A percentile compares a stretch with the other conserved stretches of the same genome.
These are phyloP conservation scores for Echria macrotheca DNA, from an alignment of 495 filamentous ascomycete genomes.

Conservation along the genomic window DNA sequence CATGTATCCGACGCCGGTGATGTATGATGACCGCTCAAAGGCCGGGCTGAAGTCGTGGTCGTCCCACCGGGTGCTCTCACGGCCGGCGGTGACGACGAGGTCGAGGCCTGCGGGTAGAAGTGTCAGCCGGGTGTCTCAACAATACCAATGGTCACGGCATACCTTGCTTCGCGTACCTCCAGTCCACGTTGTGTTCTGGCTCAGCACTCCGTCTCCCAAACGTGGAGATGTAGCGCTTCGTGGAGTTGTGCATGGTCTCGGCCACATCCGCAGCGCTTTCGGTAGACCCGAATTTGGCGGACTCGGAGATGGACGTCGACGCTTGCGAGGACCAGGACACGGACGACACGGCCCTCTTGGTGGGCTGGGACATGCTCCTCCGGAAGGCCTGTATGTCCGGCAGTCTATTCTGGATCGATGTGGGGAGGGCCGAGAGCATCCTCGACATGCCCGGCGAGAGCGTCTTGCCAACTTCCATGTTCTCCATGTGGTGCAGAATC, in stretches of 20 bases:
- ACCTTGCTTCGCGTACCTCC: constrained; percentile 11
- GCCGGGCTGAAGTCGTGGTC: constrained; percentile 15
- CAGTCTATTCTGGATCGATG: constrained; percentile 25
- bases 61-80: background rate
- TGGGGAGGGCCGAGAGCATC: constrained; percentile 26
- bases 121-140: no score
- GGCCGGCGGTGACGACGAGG: constrained; percentile 14
- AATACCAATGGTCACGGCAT: no score
- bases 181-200: constrained; percentile 14
- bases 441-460: no score
- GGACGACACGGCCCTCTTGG: background rate
- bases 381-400: constrained; percentile 23
- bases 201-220: background rate
- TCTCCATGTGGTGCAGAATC: no score
- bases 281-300: constrained; percentile 10
- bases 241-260: background rate
- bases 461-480: no score
- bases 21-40: constrained; percentile 60
- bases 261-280: background rate
- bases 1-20: constrained; percentile 61
- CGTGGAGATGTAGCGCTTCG: background rate
- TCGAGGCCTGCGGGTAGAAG: constrained; percentile 11
- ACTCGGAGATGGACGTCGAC: constrained; percentile 10
- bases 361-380: constrained; percentile 4
- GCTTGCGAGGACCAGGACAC: constrained; percentile 2